Percentiles rank a stretch among this genome's conserved stretches.
Evolutionary conservation across 108 stramenopile genomes (phyloP).

Genomic region (Conticribra weissflogii): DNA sequence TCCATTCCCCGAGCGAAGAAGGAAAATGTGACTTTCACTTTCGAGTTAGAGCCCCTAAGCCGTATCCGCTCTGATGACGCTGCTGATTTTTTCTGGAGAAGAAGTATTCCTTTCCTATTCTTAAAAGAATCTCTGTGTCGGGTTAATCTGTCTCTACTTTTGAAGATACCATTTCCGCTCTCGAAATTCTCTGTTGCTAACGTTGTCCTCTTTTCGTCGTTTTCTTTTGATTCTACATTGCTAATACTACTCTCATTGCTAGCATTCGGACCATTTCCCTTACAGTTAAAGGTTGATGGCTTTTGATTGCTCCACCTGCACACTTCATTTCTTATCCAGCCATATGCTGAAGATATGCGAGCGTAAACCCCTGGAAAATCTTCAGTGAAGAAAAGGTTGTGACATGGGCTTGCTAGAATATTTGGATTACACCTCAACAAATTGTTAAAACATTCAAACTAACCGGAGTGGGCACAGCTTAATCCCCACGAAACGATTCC

Average conservation of each 20-base stretch:
- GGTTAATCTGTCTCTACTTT: constrained; percentile 1
- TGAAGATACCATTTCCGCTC: constrained; percentile 14
- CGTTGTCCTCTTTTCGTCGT: constrained; percentile 8
- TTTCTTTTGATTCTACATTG: not conserved
- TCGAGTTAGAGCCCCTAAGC: constrained; percentile 10
- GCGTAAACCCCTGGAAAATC: constrained; percentile 50
- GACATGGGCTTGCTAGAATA: too few relatives aligned
- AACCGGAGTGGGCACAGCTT: constrained; percentile 38
- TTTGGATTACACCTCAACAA: too few relatives aligned
- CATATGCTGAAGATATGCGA: constrained; percentile 28
- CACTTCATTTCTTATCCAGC: constrained; percentile 39
- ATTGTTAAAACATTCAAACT: too few relatives aligned
- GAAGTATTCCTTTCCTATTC: constrained; percentile 12
- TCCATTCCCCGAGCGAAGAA: constrained; percentile 7
- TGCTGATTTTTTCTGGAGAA: constrained; percentile 16
- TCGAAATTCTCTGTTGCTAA: constrained; percentile 19
- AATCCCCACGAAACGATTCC: constrained; percentile 54
- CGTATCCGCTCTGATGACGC: constrained; percentile 12
- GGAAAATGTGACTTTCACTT: constrained; percentile 12
- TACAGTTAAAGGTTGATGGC: constrained; percentile 4
- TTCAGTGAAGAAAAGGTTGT: too few relatives aligned
- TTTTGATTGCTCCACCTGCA: constrained; percentile 23
- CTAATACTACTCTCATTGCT: not conserved
- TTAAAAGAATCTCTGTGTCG: not conserved
- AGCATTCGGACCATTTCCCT: not conserved